phyloP scores from a whole-genome alignment of 1,139 yeast species.

The Kurtzmaniella natalensis region DNA sequence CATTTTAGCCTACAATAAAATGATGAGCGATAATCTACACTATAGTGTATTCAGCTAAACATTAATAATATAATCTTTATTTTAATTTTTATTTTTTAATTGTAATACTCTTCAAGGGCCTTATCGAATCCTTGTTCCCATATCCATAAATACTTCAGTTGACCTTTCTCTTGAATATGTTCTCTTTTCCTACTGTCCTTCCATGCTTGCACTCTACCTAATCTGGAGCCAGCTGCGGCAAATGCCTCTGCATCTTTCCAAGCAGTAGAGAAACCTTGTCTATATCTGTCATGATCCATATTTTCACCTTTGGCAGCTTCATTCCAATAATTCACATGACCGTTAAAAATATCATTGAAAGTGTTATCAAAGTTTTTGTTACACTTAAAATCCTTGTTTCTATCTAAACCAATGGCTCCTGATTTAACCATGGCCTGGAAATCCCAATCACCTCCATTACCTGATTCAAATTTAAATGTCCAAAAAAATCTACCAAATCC shows the following conservation, averaged over 20 bases:
- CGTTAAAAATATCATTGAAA: constrained; percentile 39
- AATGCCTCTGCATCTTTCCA: constrained; percentile 71
- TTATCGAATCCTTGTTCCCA: constrained; percentile 80
- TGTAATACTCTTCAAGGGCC: constrained; percentile 43
- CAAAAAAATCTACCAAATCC: constrained; percentile 78
- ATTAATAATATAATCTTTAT: too few relatives aligned
- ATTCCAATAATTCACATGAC: constrained; percentile 70
- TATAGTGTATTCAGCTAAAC: too few relatives aligned
- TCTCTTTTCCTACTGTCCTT: constrained; percentile 45
- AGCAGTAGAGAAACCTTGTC: constrained; percentile 71
- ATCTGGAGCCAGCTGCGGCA: constrained; percentile 60
- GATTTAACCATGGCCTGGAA: constrained; percentile 69
- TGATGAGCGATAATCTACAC: too few relatives aligned
- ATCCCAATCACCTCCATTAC: constrained; percentile 97
- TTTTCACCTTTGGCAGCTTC: constrained; percentile 50
- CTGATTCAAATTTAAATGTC: constrained; percentile 84
- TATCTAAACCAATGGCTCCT: constrained; percentile 47
- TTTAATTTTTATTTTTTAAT: too few relatives aligned
- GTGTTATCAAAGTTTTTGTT: constrained; percentile 36
- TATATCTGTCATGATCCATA: constrained; percentile 77
- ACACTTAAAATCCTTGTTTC: constrained; percentile 17
- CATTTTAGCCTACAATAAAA: too few relatives aligned
- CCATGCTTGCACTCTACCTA: constrained; percentile 77
- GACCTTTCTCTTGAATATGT: constrained; percentile 55
- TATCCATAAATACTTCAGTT: constrained; percentile 67